Evolutionary conservation across 2,329 filamentous ascomycete genomes (phyloP), one percentile per base, ranked within the genome.

Genomic region (Aspergillus chevalieri): DNA sequence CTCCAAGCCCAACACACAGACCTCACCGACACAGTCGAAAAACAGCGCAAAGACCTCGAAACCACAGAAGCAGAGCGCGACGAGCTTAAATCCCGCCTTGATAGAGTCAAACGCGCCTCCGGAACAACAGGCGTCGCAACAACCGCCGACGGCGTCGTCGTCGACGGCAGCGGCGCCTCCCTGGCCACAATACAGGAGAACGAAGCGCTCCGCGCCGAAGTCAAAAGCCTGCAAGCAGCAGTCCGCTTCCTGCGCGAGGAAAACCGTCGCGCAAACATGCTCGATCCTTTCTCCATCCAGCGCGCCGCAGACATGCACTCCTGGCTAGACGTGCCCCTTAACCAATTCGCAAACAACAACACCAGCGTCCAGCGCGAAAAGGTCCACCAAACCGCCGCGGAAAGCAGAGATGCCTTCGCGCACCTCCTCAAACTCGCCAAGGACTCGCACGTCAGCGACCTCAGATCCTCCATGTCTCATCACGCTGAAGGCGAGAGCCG

Each of bases 241-340:
- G 68, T 75, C 6, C 71, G 73, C 44, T 74, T 70, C 57, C 58
- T 75, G 6, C 70, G 72, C 30, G 68, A 71, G 47, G 73, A 76
- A 46, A 75, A 73, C 51, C 67, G 68, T 22, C 69, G 69, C 22
- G 57, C 64, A 19, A 70, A 64, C 44, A 60, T 71, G 19, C 64
- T 71, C 43, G 68, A 72, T 48, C 69, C 70, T 3, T 72, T 69
- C 55, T 71, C 70, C 10, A 59, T 73, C 28, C 69, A 71, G 52
- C 63, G 66, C 46, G 66, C 67, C 8, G 65, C 65, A 8, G 67
- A 70, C 30, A 58, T 72, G 53, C 64, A 73, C 52, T 62, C 67
- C 28, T 76, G 73, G 73, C 66, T 75, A 15, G 68, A 72, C 51
- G 64, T 69, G 17, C 70, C 70, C 3, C 65, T 73, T 24, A 57